These are phyloP conservation scores for Salvia hispanica DNA, from an alignment of 257 asterid genomes.

Conservation along the genomic window DNA sequence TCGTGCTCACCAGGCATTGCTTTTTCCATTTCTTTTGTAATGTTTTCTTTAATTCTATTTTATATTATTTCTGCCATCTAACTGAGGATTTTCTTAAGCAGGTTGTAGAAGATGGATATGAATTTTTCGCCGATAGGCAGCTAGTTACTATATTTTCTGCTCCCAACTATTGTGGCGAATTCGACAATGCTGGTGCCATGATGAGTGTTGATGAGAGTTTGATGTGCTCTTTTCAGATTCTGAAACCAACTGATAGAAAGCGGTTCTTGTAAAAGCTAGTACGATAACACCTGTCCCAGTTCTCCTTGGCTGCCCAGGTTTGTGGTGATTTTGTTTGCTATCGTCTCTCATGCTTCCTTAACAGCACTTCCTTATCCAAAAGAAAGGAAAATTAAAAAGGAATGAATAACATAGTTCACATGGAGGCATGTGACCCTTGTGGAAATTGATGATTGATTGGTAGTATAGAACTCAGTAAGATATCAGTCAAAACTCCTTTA, in stretches of 20 bases:
- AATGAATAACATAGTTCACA: not conserved
- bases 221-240: no score
- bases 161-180: no score
- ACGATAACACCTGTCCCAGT: conserved; percentile 26
- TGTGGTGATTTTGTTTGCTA: conserved; percentile 24
- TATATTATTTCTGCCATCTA: no score
- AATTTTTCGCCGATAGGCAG: conserved; percentile 66
- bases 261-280: conserved; percentile 45
- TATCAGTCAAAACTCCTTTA: not conserved
- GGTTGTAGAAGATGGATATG: conserved; percentile 87
- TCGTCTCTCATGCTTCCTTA: not conserved
- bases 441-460: not conserved
- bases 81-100: conserved; percentile 19
- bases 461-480: not conserved
- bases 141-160: no score
- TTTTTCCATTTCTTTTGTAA: not conserved
- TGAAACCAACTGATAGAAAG: no score
- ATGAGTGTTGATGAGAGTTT: no score
- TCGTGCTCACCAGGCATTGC: conserved; percentile 81
- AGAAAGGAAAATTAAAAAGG: not conserved
- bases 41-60: no score
- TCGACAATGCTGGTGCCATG: no score
- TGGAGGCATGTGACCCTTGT: not conserved
- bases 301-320: conserved; percentile 37
- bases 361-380: not conserved